Evolutionary conservation across 441 rosid species (phyloP).

Genomic region (Adansonia rubrostipa): DNA sequence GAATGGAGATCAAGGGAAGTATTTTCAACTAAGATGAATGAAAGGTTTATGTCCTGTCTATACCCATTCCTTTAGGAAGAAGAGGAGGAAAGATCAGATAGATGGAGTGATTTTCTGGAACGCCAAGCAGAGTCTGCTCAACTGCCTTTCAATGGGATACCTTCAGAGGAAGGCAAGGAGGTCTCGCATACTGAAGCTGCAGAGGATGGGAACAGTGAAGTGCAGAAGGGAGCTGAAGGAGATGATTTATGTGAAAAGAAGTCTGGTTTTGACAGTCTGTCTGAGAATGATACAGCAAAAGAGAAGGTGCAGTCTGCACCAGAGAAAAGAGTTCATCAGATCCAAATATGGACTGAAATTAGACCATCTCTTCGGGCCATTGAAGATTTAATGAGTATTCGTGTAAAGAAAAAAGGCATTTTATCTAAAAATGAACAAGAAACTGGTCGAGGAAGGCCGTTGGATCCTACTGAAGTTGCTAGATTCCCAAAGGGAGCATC

Average conservation of each 20-base stretch:
- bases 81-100: constrained; percentile 98
- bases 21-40: neutral
- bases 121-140: constrained; percentile 58
- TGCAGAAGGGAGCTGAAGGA: constrained; percentile 47
- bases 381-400: constrained; percentile 86
- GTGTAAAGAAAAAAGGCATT: constrained; percentile 63
- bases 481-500: constrained; percentile 65
- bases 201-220: constrained; percentile 40
- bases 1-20: constrained; percentile 15
- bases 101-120: constrained; percentile 86
- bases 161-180: constrained; percentile 43
- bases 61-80: constrained; percentile 70
- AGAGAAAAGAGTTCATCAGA: constrained; percentile 49
- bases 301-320: constrained; percentile 38
- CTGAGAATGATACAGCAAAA: constrained; percentile 45
- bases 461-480: constrained; percentile 54
- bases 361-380: constrained; percentile 77
- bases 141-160: constrained; percentile 44
- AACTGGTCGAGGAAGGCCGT: constrained; percentile 46
- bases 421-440: constrained; percentile 52
- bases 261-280: constrained; percentile 43
- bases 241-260: constrained; percentile 42
- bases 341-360: constrained; percentile 80
- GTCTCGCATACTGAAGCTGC: constrained; percentile 37
- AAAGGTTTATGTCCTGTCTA: constrained; percentile 23